Base-by-base conservation (phyloP, 306 rosid species). In the Trifolium pratense region DNA sequence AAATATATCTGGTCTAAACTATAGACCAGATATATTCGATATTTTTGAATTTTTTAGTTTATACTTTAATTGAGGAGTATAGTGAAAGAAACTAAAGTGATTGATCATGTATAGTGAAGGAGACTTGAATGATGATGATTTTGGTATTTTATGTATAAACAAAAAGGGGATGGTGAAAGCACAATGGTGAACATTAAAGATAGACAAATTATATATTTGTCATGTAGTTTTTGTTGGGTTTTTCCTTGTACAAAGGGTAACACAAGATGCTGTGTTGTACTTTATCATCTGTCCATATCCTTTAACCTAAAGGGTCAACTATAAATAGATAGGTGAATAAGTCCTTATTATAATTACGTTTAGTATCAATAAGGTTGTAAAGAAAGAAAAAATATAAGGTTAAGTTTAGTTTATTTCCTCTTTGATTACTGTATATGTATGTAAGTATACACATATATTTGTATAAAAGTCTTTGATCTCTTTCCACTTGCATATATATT, bases 181-280 rank as follows among this genome's bases (percentile, higher is more conserved):
- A 48, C 15, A 13, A 0, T 46, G n/a, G 17, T 57, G 63, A 26
- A 3, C 5, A 57, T 5, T 57, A 4, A 57, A 46, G 53, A 46
- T 46, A 15, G 53, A 6, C 18, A 49, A 49, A 16, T 49, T 49
- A 49, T 69, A 36, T 36, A 36, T 36, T 36, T 70, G 83, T 75
- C 70, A 73, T 6, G 58, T 75, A 36, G 72, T 53, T 62, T 58
- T 36, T 78, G 75, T 74, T 78, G 66, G 57, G 66, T 45, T 20
- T 32, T 45, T 23, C 49, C 34, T 83, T 70, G 77, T 37, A 73
- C 6, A 26, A 1, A 70, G 52, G 83, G 26, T 46, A 71, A 71
- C 73, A 36, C 2, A 72, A 56, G 31, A 29, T 70, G 75, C 46
- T 70, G 74, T 42, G 79, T 39, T 32, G 79, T 39, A 39, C 43